Evolutionary conservation across 257 asterid species (phyloP).

Genomic region (Gentiana straminea): DNA sequence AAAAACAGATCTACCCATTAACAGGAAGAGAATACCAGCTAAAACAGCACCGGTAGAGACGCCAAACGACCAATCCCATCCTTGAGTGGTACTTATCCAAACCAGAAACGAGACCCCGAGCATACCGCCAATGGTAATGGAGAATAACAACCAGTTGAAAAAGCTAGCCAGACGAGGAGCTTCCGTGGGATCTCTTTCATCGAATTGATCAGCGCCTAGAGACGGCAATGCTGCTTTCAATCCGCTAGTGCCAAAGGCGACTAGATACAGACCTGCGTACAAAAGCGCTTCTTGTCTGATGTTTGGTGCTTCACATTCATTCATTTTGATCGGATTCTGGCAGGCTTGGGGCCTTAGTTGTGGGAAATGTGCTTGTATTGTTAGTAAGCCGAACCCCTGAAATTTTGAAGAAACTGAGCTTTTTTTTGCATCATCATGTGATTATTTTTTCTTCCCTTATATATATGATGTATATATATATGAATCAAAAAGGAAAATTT

Average conservation of each 20-base stretch:
- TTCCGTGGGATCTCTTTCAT: slow-evolving; percentile 44
- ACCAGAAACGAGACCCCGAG: slow-evolving; percentile 63
- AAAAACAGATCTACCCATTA: slow-evolving; percentile 41
- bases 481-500: no score
- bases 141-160: slow-evolving; percentile 62
- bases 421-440: no score
- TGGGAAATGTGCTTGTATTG: slow-evolving; percentile 61
- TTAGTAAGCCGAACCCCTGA: slow-evolving; percentile 61
- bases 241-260: slow-evolving; percentile 58
- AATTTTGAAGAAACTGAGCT: background rate
- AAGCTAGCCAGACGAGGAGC: slow-evolving; percentile 52
- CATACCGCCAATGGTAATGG: slow-evolving; percentile 39
- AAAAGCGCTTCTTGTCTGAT: slow-evolving; percentile 36
- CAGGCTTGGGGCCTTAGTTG: slow-evolving; percentile 36
- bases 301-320: slow-evolving; percentile 34
- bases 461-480: no score
- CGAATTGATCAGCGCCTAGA: slow-evolving; percentile 70
- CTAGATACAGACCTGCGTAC: slow-evolving; percentile 44
- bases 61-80: slow-evolving; percentile 79
- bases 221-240: slow-evolving; percentile 63
- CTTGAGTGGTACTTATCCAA: slow-evolving; percentile 54
- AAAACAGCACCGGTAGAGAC: slow-evolving; percentile 40
- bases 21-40: slow-evolving; percentile 31
- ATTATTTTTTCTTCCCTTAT: no score
- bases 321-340: slow-evolving; percentile 9